Evolutionary conservation across 345 rosid genomes (phyloP).

Genomic region (Viola odorata): DNA sequence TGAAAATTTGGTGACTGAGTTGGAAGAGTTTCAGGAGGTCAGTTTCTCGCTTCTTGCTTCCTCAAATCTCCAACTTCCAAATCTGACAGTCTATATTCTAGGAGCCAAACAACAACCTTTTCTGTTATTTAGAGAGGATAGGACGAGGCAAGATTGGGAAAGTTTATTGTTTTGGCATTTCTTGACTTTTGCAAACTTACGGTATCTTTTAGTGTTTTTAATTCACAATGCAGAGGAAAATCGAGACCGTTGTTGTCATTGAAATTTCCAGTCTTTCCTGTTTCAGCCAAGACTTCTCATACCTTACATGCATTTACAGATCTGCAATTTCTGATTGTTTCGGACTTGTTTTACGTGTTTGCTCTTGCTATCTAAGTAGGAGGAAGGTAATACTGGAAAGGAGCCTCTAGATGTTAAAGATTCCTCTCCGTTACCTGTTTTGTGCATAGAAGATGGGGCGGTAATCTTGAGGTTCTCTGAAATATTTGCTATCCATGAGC

Average conservation of each 20-base stretch:
- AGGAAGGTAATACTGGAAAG: conserved; percentile 31
- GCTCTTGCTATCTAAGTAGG: conserved; percentile 5
- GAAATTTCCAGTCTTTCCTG: no score
- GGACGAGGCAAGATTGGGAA: no score
- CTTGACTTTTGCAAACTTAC: no score
- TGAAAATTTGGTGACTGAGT: conserved; percentile 40
- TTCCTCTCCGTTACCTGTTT: conserved; percentile 62
- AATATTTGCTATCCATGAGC: conserved; percentile 86
- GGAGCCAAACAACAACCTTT: no score
- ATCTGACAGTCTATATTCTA: no score
- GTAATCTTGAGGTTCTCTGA: conserved; percentile 85
- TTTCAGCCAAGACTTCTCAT: background rate
- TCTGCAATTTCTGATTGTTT: background rate
- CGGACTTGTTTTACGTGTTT: background rate
- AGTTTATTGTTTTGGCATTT: no score
- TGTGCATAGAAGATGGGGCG: conserved; percentile 79
- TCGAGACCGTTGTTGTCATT: no score
- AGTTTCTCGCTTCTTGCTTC: no score
- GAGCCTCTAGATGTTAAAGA: conserved; percentile 39
- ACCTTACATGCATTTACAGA: background rate
- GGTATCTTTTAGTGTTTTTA: no score
- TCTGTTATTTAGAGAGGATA: no score
- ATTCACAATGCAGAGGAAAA: no score
- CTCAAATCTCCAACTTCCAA: no score
- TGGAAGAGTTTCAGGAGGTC: conserved; percentile 45